Evolutionary conservation across 306 rosid species (phyloP).

Genomic region (Vachellia collinsii): DNA sequence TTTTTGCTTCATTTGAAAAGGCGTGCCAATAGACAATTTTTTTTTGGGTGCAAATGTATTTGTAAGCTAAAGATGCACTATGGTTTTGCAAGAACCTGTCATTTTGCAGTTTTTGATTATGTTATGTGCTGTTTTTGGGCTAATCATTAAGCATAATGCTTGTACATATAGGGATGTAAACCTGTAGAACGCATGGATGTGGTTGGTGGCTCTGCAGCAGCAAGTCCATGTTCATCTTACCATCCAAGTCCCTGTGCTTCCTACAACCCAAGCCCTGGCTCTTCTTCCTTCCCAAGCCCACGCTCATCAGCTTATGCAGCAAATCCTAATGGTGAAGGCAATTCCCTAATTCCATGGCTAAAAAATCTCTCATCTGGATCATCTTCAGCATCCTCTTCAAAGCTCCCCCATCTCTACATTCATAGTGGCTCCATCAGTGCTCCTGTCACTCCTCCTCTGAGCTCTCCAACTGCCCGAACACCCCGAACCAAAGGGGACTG

Average conservation of each 20-base stretch:
- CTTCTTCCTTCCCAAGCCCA: conserved; percentile 91
- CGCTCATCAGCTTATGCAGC: conserved; percentile 65
- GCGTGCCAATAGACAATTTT: neutral
- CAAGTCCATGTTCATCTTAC: conserved; percentile 78
- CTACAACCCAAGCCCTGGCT: conserved; percentile 88
- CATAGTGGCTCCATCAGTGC: conserved; percentile 81
- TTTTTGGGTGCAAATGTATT: neutral
- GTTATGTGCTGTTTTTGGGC: conserved; percentile 8
- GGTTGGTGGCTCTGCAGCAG: conserved; percentile 64
- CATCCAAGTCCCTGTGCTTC: conserved; percentile 83
- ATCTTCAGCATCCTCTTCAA: conserved; percentile 78
- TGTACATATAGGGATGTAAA: conserved; percentile 76
- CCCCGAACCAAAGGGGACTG: conserved; percentile 63
- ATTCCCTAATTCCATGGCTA: conserved; percentile 91
- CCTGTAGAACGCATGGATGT: conserved; percentile 69
- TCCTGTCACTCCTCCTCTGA: conserved; percentile 91
- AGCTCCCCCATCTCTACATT: conserved; percentile 61
- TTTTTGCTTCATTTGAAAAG: neutral
- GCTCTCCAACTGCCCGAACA: conserved; percentile 83
- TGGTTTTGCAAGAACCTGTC: conserved; percentile 7
- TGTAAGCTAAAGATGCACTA: neutral
- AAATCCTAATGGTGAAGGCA: conserved; percentile 62
- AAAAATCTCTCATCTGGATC: conserved; percentile 81
- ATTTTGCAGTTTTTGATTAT: conserved; percentile 3
- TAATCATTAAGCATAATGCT: conserved; percentile 3